Conservation (phyloP, 441 rosid genomes). For the Metrosideros polymorpha region DNA sequence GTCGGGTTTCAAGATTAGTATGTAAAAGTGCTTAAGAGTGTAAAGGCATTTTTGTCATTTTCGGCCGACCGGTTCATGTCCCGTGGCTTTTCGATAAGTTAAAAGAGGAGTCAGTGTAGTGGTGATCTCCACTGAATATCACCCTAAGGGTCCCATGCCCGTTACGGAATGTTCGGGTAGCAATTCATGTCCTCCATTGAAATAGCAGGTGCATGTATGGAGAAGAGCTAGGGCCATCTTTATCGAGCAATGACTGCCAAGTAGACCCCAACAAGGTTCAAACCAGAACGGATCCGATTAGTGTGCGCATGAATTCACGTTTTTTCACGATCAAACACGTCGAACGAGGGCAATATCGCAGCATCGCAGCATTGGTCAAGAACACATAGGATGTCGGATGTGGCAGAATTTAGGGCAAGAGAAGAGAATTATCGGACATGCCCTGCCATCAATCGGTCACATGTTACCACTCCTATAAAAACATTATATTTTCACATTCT, state of each 20-base stretch:
- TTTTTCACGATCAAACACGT: not conserved
- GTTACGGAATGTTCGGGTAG: not conserved
- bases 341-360: accelerated
- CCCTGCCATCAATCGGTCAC: not conserved
- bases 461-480: no score
- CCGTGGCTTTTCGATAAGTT: not conserved
- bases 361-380: not conserved
- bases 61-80: not conserved
- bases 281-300: not conserved
- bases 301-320: no score
- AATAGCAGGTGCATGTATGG: not conserved
- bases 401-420: not conserved
- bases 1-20: not conserved
- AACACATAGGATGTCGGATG: not conserved
- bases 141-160: not conserved
- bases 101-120: not conserved
- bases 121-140: not conserved
- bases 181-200: not conserved
- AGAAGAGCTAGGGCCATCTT: not conserved
- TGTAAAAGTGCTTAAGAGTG: not conserved
- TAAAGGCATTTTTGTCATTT: not conserved
- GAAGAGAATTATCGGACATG: not conserved
- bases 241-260: not conserved
- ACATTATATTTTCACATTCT: no score
- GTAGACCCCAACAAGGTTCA: not conserved